Evolutionary conservation across 306 rosid species (phyloP), one percentile per base, ranked within the genome.

Genomic region (Lathyrus oleraceus): DNA sequence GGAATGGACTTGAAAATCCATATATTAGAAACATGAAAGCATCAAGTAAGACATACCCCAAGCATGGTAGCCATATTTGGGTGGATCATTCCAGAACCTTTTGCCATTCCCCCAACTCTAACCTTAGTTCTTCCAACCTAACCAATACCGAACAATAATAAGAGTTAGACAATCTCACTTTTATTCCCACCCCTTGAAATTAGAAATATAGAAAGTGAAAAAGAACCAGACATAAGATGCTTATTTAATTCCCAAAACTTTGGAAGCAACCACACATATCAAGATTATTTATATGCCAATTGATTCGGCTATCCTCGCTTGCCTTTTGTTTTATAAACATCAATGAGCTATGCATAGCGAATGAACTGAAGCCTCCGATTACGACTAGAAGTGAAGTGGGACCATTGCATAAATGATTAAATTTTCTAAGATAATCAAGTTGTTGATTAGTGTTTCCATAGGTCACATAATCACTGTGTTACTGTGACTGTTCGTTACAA

Each of bases 21-120:
- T 12, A 44, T 49, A 43, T 78, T 72, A 8, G 42, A 62, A 32
- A 65, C 71, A 49, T 57, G 32, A 72, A 68, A 73, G 61, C 75
- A 60, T 12, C 14, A 61, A 61, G 74, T 71, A 65, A 79, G 72
- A 72, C 89, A 54, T 85, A 90, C 98, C 61, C 97, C 98, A 27
- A 94, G 96, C 97, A 94, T 73, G 77, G 97, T 90, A 76, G 97
- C 98, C 98, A 94, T 94, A 79, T 91, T 88, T 74, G 97, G 99
- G 78, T 94, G 99, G 82, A 94, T 94, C 99, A 94, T 94, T 70
- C 99, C 99, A 19, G 97, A 94, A 69, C 99, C 99, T 76, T 94
- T 91, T 42, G 99, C 92, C 96, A 94, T 94, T 67, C 97, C 99
- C 69, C 97, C 99, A 67, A 94, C 57, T 76, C 87, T 85, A 60